Evolutionary conservation across 1,284 basidiomycete genomes (phyloP), one percentile per base, ranked within the genome.

Genomic region (Pseudozyma sp.): DNA sequence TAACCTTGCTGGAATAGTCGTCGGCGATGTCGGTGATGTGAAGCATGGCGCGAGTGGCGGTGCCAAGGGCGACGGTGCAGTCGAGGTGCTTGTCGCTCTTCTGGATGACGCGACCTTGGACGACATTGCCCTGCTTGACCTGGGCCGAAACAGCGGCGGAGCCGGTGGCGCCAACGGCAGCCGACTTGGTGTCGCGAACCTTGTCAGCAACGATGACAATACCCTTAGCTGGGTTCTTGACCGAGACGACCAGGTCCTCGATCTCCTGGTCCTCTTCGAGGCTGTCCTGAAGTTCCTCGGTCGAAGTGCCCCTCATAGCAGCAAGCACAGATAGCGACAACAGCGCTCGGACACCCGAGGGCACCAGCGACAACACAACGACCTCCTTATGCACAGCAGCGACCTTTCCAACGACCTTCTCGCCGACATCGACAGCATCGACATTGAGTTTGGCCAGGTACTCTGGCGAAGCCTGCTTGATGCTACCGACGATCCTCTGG

Each of bases 321-420:
- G 95, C 94, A 50, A 98, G 87, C 75, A 93, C 93, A 79, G 91
- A 91, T 52, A 96, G 87, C 3, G 95, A 94, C 16, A 98, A 86
- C 16, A 98, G 88, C 0, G 93, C 95, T 34, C 91, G 91, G 47
- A 92, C 88, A 75, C 90, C 88, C 12, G 89, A 90, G 9, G 82
- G 84, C 52, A 77, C 74, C 2, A 85, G 63, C 57, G 70, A 59
- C 21, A 83, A 57, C n/a, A 83, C 76, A 21, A 81, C 80, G 13
- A 84, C 79, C 51, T 81, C 84, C 34, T 80, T 70, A 51, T 79
- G 81, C 35, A 84, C 70, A 11, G 82, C 76, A 9, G 70, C 77
- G 10, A 85, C 67, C 45, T 66, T 78, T 2, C 78, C 84, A 14
- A 61, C 48, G 35, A 85, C 84, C 50, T 76, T 73, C 45, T 84